A percentile compares a stretch with the other conserved stretches of the same genome.
These are phyloP conservation scores for Boletus sp. DNA, from an alignment of 1,284 basidiomycete genomes.

Conservation along the genomic window DNA sequence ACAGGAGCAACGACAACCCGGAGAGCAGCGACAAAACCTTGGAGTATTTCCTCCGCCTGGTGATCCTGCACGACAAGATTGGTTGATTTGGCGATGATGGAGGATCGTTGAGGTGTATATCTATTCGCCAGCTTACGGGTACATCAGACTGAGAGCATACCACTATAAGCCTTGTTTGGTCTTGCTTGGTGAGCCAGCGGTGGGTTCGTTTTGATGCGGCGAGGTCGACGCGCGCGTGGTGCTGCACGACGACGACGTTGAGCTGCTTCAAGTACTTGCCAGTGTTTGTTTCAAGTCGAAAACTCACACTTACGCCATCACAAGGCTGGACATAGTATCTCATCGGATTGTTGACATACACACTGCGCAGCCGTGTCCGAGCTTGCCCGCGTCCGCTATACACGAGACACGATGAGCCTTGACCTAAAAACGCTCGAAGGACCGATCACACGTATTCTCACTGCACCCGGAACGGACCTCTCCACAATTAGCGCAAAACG, in stretches of 20 bases:
- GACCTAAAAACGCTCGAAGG: conserved; percentile 53
- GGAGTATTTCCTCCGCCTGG: conserved; percentile 63
- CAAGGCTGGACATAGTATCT: background rate
- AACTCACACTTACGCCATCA: background rate
- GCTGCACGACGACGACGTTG: conserved; percentile 12
- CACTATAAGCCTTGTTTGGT: conserved; percentile 23
- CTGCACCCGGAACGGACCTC: conserved; percentile 68
- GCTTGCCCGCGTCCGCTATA: background rate
- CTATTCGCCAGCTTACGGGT: background rate
- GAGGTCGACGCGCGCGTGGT: conserved; percentile 3
- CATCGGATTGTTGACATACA: background rate
- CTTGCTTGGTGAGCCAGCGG: conserved; percentile 21
- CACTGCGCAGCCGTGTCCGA: background rate
- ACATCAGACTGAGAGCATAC: background rate
- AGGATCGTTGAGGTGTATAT: conserved; percentile 4
- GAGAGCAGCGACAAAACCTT: conserved; percentile 18
- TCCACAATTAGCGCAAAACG: conserved; percentile 74
- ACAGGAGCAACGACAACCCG: conserved; percentile 34
- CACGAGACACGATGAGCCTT: conserved; percentile 30
- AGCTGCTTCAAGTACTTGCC: background rate
- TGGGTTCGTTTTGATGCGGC: conserved; percentile 2
- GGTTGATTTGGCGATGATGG: conserved; percentile 51
- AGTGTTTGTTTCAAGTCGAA: background rate
- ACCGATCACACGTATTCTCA: conserved; percentile 63
- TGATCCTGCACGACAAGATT: conserved; percentile 64